Evolutionary conservation across 2,329 filamentous ascomycete genomes (phyloP).

Genomic region (Rutstroemia sp.): DNA sequence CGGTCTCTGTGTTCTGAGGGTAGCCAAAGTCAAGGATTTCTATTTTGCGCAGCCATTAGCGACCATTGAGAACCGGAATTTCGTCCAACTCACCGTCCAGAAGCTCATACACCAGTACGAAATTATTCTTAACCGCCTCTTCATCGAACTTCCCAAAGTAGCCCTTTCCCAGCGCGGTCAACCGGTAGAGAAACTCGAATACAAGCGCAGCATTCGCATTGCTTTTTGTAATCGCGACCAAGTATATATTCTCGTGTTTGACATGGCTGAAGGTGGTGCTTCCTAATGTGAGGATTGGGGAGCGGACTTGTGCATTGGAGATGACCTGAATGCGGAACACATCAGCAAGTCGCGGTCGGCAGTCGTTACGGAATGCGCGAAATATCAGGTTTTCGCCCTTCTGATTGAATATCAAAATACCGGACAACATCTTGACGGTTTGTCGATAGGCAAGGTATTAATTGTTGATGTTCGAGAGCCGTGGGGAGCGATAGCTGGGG

Average conservation of each 20-base stretch:
- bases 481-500: slow-evolving; percentile 2
- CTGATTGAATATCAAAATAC: slow-evolving; percentile 97
- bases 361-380: slow-evolving; percentile 97
- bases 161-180: slow-evolving; percentile 82
- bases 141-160: slow-evolving; percentile 99
- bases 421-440: slow-evolving; percentile 72
- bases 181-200: slow-evolving; percentile 93
- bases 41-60: slow-evolving; percentile 30
- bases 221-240: slow-evolving; percentile 96
- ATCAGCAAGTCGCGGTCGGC: slow-evolving; percentile 91
- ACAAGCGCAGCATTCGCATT: slow-evolving; percentile 98
- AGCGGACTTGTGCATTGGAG: slow-evolving; percentile 94
- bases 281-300: slow-evolving; percentile 91
- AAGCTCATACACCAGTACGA: slow-evolving; percentile 95
- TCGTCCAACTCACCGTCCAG: slow-evolving; percentile 63
- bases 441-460: slow-evolving; percentile 1
- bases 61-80: background rate
- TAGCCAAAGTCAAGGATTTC: slow-evolving; percentile 99
- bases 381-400: slow-evolving; percentile 99
- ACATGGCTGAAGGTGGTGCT: slow-evolving; percentile 99
- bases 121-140: slow-evolving; percentile 99
- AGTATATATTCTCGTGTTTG: slow-evolving; percentile 98
- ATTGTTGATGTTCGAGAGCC: slow-evolving; percentile 7
- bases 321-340: slow-evolving; percentile 99
- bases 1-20: slow-evolving; percentile 96